Conservation (phyloP, 2,329 filamentous ascomycete species). For the Colletotrichum somersetense region DNA sequence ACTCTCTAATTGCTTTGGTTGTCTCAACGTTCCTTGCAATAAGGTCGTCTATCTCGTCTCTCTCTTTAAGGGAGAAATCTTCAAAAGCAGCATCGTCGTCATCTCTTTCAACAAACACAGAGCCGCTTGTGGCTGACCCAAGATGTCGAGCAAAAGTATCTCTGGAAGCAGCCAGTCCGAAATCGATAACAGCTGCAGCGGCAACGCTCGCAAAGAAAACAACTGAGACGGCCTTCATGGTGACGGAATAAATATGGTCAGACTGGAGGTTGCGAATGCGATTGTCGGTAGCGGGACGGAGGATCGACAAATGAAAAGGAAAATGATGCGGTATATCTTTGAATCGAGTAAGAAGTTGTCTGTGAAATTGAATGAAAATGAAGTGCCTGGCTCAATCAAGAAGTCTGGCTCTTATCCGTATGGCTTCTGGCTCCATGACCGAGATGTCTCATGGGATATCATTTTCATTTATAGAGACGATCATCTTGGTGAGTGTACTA, state of each 20-base stretch:
- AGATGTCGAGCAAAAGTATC: constrained; percentile 14
- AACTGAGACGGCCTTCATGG: constrained; percentile 33
- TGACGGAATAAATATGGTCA: neutral
- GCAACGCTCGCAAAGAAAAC: constrained; percentile 29
- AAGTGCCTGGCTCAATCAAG: constrained; percentile 19
- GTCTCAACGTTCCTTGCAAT: neutral
- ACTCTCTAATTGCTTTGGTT: neutral
- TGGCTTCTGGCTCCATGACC: neutral
- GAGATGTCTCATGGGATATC: neutral
- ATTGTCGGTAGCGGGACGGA: neutral
- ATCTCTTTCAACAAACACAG: constrained; percentile 7
- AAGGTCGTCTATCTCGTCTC: neutral
- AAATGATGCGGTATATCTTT: neutral
- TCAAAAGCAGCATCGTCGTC: constrained; percentile 4
- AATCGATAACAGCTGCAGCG: constrained; percentile 22
- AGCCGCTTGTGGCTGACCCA: neutral
- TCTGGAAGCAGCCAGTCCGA: constrained; percentile 12
- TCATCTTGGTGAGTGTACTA: neutral
- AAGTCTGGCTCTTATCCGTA: constrained; percentile 7
- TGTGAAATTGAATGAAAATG: neutral
- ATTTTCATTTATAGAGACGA: constrained; percentile 14
- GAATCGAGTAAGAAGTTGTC: neutral
- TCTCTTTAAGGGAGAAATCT: neutral
- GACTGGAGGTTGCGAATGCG: neutral
- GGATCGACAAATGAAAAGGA: neutral